phyloP scores from a whole-genome alignment of 148 eudicot species.

The Rhododendron kiyosumense region DNA sequence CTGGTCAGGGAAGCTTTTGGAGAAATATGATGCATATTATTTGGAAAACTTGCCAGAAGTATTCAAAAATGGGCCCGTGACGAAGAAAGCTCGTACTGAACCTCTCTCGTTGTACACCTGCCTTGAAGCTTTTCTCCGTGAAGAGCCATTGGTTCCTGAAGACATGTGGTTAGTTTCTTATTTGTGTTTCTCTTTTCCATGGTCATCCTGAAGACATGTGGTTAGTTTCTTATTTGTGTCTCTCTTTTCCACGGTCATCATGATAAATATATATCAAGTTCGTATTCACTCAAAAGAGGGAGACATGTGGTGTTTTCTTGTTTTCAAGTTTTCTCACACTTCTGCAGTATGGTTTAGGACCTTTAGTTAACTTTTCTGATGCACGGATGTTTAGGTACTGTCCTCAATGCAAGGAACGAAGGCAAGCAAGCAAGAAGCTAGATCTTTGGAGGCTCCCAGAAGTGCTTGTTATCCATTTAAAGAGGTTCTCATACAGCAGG shows the following conservation, averaged over 20 bases:
- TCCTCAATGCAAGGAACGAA: slow-evolving; percentile 84
- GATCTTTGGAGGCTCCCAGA: slow-evolving; percentile 99
- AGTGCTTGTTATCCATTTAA: slow-evolving; percentile 86
- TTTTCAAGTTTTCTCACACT: not conserved
- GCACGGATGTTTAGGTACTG: slow-evolving; percentile 55
- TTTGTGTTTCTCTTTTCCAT: too few species aligned
- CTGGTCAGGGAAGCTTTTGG: slow-evolving; percentile 85
- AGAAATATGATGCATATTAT: slow-evolving; percentile 59
- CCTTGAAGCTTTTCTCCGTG: slow-evolving; percentile 92
- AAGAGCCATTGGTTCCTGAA: slow-evolving; percentile 97
- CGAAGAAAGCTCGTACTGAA: slow-evolving; percentile 84
- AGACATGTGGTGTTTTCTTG: not conserved
- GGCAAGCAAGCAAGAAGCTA: slow-evolving; percentile 99
- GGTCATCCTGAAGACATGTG: slow-evolving; percentile 99
- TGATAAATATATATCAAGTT: not conserved
- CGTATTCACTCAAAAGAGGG: not conserved
- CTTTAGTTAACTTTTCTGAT: not conserved
- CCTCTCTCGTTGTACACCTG: slow-evolving; percentile 92
- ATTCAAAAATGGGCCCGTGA: slow-evolving; percentile 54
- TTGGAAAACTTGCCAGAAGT: slow-evolving; percentile 89
- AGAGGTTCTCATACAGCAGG: slow-evolving; percentile 90
- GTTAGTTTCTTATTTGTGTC: slow-evolving; percentile 35
- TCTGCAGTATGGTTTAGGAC: not conserved
- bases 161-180: slow-evolving; percentile 86
- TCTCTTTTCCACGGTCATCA: not conserved